Evolutionary conservation across 1,139 yeast genomes (phyloP), one percentile per base, ranked within the genome.

Genomic region (Pichia sp.): DNA sequence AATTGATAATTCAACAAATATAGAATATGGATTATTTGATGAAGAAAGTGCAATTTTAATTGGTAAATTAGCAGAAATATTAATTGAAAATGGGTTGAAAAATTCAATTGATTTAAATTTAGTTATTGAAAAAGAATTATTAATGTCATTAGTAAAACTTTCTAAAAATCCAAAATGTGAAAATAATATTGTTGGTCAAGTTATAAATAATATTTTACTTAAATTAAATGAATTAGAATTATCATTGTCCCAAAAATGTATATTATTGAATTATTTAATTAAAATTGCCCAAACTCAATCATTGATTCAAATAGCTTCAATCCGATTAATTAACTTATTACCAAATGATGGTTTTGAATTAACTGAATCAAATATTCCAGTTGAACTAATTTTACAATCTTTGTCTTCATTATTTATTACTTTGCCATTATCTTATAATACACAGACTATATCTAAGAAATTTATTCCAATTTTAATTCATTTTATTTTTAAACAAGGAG

Each of bases 251-350:
- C 25, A 43, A 34, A 48, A 48, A 39, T 51, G 48, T 37, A 34
- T 25, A 5, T 42, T 51, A 31, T 34, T 48, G 1, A 30, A 44
- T 28, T 40, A 47, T 32, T 46, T 54, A 25, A 40, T 47, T 3
- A 41, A 46, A 38, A 35, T 53, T n/a, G 36, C 51, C 4, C 37
- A 41, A 32, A 49, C 56, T 4, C 40, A 41, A 8, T 54, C 56
- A 7, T 42, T 54, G 18, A 39, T 51, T 48, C 83, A 79, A 57
- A 68, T 73, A 26, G 61, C 79, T 35, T 66, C 76, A 2, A 71
- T 80, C 18, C 68, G 85, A 55, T 62, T 79, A 33, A 64, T 76
- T 49, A 76, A 73, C 56, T 34, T 51, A 27, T 41, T 51, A 29
- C 43, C 52, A 26, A 36, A 27, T 27, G 11, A 9, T 4, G 18